Percentiles rank a stretch among this genome's conserved stretches.
Conservation (phyloP, 2,329 filamentous ascomycete species). For the Fusarium sp. region DNA sequence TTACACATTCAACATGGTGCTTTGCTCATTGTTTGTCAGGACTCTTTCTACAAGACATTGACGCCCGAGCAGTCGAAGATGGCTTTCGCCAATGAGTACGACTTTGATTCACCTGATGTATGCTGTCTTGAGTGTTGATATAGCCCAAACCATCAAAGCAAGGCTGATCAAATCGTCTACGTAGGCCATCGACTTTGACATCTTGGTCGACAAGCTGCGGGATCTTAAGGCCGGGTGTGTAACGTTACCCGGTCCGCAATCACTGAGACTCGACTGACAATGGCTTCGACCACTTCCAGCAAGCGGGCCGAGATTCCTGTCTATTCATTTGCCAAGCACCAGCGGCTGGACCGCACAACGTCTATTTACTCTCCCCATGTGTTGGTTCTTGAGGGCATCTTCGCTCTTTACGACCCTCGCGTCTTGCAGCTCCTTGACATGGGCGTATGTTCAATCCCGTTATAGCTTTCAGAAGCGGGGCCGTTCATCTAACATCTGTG, state of each 20-base stretch:
- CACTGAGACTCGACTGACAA: constrained; percentile 19
- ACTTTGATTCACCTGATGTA: constrained; percentile 89
- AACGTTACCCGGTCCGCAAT: not conserved
- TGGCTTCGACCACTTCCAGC: constrained; percentile 52
- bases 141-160: not conserved
- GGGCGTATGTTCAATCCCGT: constrained; percentile 63
- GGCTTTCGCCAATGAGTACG: constrained; percentile 90
- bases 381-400: constrained; percentile 92
- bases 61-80: constrained; percentile 77
- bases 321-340: constrained; percentile 94
- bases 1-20: not conserved
- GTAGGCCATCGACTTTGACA: constrained; percentile 89
- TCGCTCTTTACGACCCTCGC: constrained; percentile 87
- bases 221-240: constrained; percentile 91
- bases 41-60: constrained; percentile 96
- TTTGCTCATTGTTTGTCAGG: constrained; percentile 61
- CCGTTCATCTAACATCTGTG: constrained; percentile 10
- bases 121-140: constrained; percentile 20
- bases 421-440: constrained; percentile 89
- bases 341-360: constrained; percentile 78
- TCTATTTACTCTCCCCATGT: constrained; percentile 97
- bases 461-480: not conserved
- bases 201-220: constrained; percentile 76
- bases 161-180: constrained; percentile 4
- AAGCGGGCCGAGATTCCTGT: constrained; percentile 90